Evolutionary conservation across 1,284 basidiomycete genomes (phyloP), one percentile per base, ranked within the genome.

Genomic region (Coriolopsis trogii): DNA sequence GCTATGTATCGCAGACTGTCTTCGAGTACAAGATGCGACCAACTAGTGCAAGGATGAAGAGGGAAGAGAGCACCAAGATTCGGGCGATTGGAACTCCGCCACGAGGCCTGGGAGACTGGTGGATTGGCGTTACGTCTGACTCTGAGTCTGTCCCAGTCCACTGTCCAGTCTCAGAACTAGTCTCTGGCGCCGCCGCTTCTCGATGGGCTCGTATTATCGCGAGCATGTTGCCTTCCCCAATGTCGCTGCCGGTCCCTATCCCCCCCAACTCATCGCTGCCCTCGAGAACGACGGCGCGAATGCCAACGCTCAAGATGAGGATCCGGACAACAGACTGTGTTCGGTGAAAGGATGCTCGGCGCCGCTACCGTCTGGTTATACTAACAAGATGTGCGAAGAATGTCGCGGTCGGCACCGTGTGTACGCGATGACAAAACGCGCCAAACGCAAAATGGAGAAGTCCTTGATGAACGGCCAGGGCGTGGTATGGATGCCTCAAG

Each of bases 371-470:
- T 43, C 43, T 3, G 62, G 59, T 6, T 70, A 68, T 40, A 21
- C 58, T 5, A 75, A 69, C 61, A 81, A 77, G 65, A 82, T 82
- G 80, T 83, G 80, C 68, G 74, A 78, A 26, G 59, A 56, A 4
- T 83, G 80, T 67, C 70, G 80, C 21, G 71, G 71, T 30, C 72
- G 77, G 13, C 80, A 82, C 62, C 72, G 80, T 25, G 62, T 73
- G 16, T 82, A 83, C 43, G 79, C 78, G 13, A 75, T 62, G 41
- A 79, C 78, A 2, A 82, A 81, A 61, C 67, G 80, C 13, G 74
- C 75, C 6, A 74, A 75, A 53, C 66, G 78, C 51, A 81, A 80
- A 63, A 61, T 73, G 60, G 80, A 83, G 66, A 82, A 81, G 64
- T 73, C 72, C 2, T 71, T 72, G 1, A 55, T 76, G 8, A 66